Evolutionary conservation across 768 basidiomycete species (phyloP).

Genomic region (Multifurca ochricompacta): DNA sequence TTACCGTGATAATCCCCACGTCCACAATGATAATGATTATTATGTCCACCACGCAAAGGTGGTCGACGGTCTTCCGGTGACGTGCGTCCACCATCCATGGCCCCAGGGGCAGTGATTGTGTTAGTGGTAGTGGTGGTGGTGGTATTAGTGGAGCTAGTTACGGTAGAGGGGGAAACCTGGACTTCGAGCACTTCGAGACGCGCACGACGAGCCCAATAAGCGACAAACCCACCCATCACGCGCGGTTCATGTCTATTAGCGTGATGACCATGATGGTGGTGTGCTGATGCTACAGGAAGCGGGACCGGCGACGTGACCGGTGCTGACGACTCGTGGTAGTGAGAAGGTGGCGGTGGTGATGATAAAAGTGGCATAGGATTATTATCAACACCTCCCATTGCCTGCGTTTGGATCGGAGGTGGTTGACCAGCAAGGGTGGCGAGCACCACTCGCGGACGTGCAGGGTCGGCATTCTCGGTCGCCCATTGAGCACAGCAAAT

Average conservation of each 20-base stretch:
- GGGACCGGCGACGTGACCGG: constrained; percentile 57
- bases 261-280: no score
- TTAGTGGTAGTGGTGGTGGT: no score
- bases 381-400: no score
- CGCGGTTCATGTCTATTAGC: constrained; percentile 63
- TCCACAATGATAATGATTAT: constrained; percentile 18
- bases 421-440: constrained; percentile 46
- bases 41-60: constrained; percentile 4
- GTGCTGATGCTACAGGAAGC: constrained; percentile 45
- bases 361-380: no score
- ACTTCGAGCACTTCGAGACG: constrained; percentile 52
- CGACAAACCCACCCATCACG: constrained; percentile 53
- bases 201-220: constrained; percentile 60
- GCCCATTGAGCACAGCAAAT: constrained; percentile 82
- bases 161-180: constrained; percentile 35
- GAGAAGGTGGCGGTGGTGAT: background rate
- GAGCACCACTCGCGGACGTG: constrained; percentile 46
- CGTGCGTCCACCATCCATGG: constrained; percentile 14
- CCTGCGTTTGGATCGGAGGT: no score
- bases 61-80: constrained; percentile 27
- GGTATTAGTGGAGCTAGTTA: no score
- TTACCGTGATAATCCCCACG: background rate
- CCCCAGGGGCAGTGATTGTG: background rate
- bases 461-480: constrained; percentile 40
- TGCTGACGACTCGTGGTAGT: constrained; percentile 7